phyloP scores from a whole-genome alignment of 495 filamentous ascomycete genomes.

The Neurospora cerealis region DNA sequence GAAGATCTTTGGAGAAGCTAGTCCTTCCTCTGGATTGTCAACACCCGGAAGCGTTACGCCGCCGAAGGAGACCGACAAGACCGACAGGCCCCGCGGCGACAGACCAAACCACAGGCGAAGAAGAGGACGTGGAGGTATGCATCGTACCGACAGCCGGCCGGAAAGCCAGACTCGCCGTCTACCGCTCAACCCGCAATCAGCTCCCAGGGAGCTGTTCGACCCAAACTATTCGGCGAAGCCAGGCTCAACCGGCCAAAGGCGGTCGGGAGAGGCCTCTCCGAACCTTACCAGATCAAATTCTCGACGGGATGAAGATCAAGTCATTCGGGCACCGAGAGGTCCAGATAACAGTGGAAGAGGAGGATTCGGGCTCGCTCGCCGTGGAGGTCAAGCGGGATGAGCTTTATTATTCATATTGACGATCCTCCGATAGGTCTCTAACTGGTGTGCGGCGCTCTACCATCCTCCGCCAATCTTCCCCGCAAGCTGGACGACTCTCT shows the following conservation, averaged over 20 bases:
- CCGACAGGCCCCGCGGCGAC: constrained; percentile 14
- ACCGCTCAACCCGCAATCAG: constrained; percentile 12
- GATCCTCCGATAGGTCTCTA: neutral
- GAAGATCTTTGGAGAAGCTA: constrained; percentile 66
- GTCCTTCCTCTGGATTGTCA: constrained; percentile 37
- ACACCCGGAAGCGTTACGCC: constrained; percentile 51
- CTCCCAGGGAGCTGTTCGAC: constrained; percentile 54
- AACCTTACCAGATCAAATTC: constrained; percentile 33
- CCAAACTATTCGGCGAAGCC: constrained; percentile 57
- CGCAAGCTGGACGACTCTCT: constrained; percentile 78
- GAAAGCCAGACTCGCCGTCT: constrained; percentile 10
- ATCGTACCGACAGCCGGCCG: constrained; percentile 11
- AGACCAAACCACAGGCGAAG: constrained; percentile 5
- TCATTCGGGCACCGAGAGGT: constrained; percentile 58
- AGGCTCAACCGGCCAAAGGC: constrained; percentile 37
- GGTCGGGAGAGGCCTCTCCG: constrained; percentile 42
- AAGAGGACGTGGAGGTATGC: neutral
- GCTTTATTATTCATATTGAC: constrained; percentile 10
- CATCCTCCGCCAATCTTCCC: constrained; percentile 91
- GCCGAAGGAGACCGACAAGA: constrained; percentile 35
- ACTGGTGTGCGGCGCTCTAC: constrained; percentile 36
- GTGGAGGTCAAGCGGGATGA: constrained; percentile 27
- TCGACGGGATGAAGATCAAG: constrained; percentile 37
- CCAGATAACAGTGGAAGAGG: constrained; percentile 68
- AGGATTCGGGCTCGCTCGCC: constrained; percentile 50